A percentile compares a stretch with the other conserved stretches of the same genome.
phyloP scores from a whole-genome alignment of 208 protist genomes.

The Wallacemonas sp. region DNA sequence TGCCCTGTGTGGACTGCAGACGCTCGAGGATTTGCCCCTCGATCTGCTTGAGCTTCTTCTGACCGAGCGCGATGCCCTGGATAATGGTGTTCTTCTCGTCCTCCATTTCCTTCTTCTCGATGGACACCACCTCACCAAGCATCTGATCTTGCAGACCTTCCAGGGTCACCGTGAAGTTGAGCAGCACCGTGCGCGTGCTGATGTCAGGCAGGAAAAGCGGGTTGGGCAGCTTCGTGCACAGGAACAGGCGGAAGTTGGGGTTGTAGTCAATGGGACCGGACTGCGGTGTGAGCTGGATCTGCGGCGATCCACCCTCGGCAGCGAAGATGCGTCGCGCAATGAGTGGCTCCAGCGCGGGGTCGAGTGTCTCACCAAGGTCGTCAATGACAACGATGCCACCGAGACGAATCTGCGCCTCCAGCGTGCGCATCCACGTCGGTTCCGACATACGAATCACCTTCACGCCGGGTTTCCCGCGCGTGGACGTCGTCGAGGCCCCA shows the following conservation, averaged over 20 bases:
- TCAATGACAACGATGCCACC: slow-evolving; percentile 93
- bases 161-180: slow-evolving; percentile 98
- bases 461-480: slow-evolving; percentile 36
- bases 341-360: slow-evolving; percentile 93
- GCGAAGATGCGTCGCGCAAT: slow-evolving; percentile 88
- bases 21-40: slow-evolving; percentile 93
- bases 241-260: slow-evolving; percentile 92
- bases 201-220: slow-evolving; percentile 96
- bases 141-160: slow-evolving; percentile 96
- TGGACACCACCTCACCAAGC: slow-evolving; percentile 92
- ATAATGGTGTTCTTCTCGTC: slow-evolving; percentile 95
- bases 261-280: slow-evolving; percentile 90
- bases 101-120: slow-evolving; percentile 93
- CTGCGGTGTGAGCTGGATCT: slow-evolving; percentile 88
- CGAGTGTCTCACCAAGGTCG: slow-evolving; percentile 94
- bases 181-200: slow-evolving; percentile 94
- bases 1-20: slow-evolving; percentile 85
- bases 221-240: slow-evolving; percentile 96
- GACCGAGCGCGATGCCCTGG: slow-evolving; percentile 87
- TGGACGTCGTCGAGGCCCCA: too few species aligned
- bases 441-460: slow-evolving; percentile 89
- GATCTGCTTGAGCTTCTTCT: slow-evolving; percentile 91
- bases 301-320: slow-evolving; percentile 61
- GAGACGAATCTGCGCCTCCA: slow-evolving; percentile 93
- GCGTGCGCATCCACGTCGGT: slow-evolving; percentile 88